These are phyloP conservation scores for Trametes sp. DNA, from an alignment of 1,284 basidiomycete genomes.

Conservation along the genomic window DNA sequence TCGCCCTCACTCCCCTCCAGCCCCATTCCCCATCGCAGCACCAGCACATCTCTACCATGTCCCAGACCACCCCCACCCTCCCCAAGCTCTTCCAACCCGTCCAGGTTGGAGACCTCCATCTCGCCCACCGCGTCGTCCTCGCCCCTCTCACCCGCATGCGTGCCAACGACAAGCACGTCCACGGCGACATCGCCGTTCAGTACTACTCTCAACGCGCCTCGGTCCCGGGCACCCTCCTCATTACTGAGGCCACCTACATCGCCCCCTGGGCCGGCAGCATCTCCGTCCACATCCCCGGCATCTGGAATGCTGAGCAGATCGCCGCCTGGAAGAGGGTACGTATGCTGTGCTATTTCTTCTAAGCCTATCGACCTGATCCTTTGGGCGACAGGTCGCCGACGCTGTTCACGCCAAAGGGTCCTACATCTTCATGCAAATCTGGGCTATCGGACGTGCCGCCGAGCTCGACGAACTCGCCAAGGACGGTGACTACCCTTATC, in stretches of 20 bases:
- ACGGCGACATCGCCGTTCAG: not conserved
- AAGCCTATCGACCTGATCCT: slow-evolving; percentile 54
- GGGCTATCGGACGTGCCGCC: not conserved
- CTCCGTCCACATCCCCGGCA: slow-evolving; percentile 21
- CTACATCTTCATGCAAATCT: not conserved
- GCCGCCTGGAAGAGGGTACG: slow-evolving; percentile 57
- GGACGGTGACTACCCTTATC: not conserved
- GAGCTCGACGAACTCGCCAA: not conserved
- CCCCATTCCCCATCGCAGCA: not conserved
- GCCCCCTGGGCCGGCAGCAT: not conserved
- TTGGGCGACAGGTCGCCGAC: slow-evolving; percentile 80
- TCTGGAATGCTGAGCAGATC: slow-evolving; percentile 81
- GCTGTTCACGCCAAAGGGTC: slow-evolving; percentile 48
- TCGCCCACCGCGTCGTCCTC: not conserved
- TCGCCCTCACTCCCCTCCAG: not conserved
- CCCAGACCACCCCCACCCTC: not conserved
- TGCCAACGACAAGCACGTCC: slow-evolving; percentile 1
- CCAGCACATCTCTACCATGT: not conserved
- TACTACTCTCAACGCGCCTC: not conserved
- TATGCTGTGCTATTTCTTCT: slow-evolving; percentile 70
- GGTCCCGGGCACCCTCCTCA: not conserved
- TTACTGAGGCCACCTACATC: slow-evolving; percentile 1
- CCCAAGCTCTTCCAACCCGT: not conserved
- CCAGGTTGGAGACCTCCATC: not conserved
- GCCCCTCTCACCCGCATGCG: not conserved